These are phyloP conservation scores for Amauroascus niger DNA, from an alignment of 2,329 filamentous ascomycete species.

Conservation along the genomic window DNA sequence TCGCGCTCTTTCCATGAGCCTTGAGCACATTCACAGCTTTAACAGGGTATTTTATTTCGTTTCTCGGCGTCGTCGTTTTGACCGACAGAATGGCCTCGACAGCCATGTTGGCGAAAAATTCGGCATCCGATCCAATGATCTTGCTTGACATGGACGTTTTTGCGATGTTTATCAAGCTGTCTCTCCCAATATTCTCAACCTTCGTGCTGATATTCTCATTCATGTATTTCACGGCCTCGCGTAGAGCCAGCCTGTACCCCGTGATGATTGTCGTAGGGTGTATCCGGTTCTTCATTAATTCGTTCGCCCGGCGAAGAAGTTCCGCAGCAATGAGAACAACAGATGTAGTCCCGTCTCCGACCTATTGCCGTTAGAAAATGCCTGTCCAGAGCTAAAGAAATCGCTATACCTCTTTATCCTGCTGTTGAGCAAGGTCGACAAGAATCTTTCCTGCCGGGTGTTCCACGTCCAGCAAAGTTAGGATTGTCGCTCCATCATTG, in stretches of 20 bases:
- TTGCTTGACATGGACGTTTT: conserved; percentile 99
- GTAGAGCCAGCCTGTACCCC: conserved; percentile 86
- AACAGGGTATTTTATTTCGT: conserved; percentile 91
- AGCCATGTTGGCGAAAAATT: conserved; percentile 96
- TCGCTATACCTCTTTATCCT: conserved; percentile 69
- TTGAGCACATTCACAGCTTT: conserved; percentile 99
- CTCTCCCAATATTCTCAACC: conserved; percentile 80
- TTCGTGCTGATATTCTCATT: conserved; percentile 96
- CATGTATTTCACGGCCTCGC: conserved; percentile 98
- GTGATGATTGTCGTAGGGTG: conserved; percentile 99
- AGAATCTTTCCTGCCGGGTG: conserved; percentile 97
- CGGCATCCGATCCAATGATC: conserved; percentile 89
- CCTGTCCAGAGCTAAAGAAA: background rate
- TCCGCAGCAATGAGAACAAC: conserved; percentile 96
- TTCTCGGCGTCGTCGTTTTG: conserved; percentile 82
- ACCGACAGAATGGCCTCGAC: conserved; percentile 94
- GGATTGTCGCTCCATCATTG: conserved; percentile 95
- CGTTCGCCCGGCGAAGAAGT: conserved; percentile 84
- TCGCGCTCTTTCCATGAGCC: conserved; percentile 81
- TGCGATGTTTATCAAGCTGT: conserved; percentile 86
- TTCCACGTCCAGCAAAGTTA: conserved; percentile 90
- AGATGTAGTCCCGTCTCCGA: conserved; percentile 95
- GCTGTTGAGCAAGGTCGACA: conserved; percentile 93
- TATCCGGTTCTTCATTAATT: conserved; percentile 99
- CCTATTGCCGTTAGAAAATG: conserved; percentile 34